Evolutionary conservation across 352 stramenopile species (phyloP), one percentile per base, ranked within the genome.

Genomic region (Phytophthora capsici): DNA sequence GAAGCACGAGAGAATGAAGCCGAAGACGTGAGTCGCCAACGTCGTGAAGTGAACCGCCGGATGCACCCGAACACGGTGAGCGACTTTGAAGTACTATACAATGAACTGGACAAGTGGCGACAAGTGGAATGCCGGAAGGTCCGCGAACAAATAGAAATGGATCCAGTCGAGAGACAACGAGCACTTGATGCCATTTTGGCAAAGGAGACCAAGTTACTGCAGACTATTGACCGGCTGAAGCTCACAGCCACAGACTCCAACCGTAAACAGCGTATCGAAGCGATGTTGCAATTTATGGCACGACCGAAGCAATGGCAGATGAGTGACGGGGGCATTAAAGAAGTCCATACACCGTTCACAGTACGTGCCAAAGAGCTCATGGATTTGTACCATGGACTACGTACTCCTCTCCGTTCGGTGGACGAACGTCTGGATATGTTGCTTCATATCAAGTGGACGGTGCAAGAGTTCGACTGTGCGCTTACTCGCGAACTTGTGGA

Each of bases 81-180:
- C 20, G 89, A 97, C 60, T 97, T 97, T 76, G 89, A 97, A 64
- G 74, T 97, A 28, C 67, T 98, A 0, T 98, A 98, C 78, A 98
- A 97, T 66, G 94, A 98, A 47, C 79, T 98, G 23, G 91, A 97
- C 47, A 91, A 90, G 44, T 98, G 94, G 93, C 76, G 93, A 14
- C 77, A 95, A 58, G 69, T 89, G 7, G 93, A 98, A 65, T 93
- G 81, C 2, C 91, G 88, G 9, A 88, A 91, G 52, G 60, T 92
- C 5, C 63, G 87, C 4, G 77, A 88, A 8, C 71, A 89, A 23
- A 7, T 44, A 19, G 36, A 60, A 4, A 40, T 91, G 6, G 45
- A 61, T 28, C 20, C 48, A 5, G 72, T 71, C 20, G 70, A 79
- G 16, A 68, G 71, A 32, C 75, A 88, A 13, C 48, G 48, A 1